These are phyloP conservation scores for Penicillium polonicum DNA, from an alignment of 2,329 filamentous ascomycete species.

Conservation along the genomic window DNA sequence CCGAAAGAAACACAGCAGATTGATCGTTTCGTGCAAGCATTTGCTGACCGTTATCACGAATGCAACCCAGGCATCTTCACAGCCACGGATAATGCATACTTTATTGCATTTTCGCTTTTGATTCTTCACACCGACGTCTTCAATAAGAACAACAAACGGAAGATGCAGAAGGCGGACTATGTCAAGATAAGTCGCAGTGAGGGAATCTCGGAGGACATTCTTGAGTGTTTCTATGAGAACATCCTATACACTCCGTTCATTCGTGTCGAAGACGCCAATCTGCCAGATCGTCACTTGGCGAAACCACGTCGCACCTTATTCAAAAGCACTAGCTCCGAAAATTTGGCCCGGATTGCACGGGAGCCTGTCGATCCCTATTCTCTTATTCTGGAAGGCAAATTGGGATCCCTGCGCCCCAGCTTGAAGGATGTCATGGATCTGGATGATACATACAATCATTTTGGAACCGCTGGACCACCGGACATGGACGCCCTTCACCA, in stretches of 20 bases:
- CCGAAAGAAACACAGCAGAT: constrained; percentile 98
- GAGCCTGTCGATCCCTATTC: constrained; percentile 96
- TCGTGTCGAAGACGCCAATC: constrained; percentile 85
- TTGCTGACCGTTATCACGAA: constrained; percentile 95
- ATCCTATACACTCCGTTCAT: constrained; percentile 98
- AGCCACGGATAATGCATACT: constrained; percentile 85
- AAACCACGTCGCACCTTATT: constrained; percentile 72
- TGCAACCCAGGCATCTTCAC: constrained; percentile 96
- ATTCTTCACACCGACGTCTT: constrained; percentile 98
- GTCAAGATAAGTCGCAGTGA: constrained; percentile 91
- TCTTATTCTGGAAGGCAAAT: constrained; percentile 83
- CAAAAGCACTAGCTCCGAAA: constrained; percentile 63
- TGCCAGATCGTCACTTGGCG: constrained; percentile 67
- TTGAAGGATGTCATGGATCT: constrained; percentile 89
- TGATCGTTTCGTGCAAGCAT: constrained; percentile 87
- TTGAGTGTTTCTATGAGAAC: constrained; percentile 98
- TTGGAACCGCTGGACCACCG: constrained; percentile 71
- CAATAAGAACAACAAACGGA: constrained; percentile 99
- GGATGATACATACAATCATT: constrained; percentile 87
- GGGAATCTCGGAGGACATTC: constrained; percentile 86
- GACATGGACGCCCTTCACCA: constrained; percentile 81
- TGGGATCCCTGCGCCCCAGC: constrained; percentile 78
- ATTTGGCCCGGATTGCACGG: constrained; percentile 63
- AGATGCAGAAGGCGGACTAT: constrained; percentile 96
- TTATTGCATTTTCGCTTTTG: constrained; percentile 93